Base-by-base conservation (phyloP, 2,329 filamentous ascomycete species). In the Neocatenulostroma microsporum region DNA sequence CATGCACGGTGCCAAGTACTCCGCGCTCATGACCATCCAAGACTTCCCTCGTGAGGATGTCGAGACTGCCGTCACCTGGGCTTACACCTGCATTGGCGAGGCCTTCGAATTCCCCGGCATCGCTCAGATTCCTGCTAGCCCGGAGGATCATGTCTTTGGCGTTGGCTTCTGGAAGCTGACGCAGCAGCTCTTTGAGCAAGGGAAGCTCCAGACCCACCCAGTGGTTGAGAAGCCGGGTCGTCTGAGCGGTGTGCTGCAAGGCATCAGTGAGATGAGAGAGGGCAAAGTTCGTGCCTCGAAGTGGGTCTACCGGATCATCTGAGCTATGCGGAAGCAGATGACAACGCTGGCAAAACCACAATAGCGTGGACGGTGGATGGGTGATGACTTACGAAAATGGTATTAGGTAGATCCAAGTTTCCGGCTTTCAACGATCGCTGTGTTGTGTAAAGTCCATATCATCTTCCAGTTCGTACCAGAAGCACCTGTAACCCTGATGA, bases 301-400 rank as follows among this genome's bases (percentile, higher is more conserved):
- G 49, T 38, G 68, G 37, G 63, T 69, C 3, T 67, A 66, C 51
- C 54, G 53, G 25, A 54, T 68, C n/a, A n/a, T n/a, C n/a, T n/a
- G n/a, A n/a, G n/a, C n/a, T n/a, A n/a, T n/a, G n/a, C n/a, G n/a
- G n/a, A n/a, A n/a, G n/a, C n/a, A n/a, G n/a, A n/a, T n/a, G n/a
- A n/a, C n/a, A n/a, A n/a, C n/a, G n/a, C n/a, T n/a, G n/a, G n/a
- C n/a, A n/a, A n/a, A n/a, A n/a, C n/a, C n/a, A n/a, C n/a, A n/a
- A n/a, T n/a, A n/a, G n/a, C n/a, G n/a, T n/a, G n/a, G n/a, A n/a
- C n/a, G n/a, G n/a, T n/a, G n/a, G n/a, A n/a, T n/a, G n/a, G n/a
- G n/a, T n/a, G n/a, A n/a, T n/a, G n/a, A n/a, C n/a, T n/a, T n/a
- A n/a, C n/a, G n/a, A n/a, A n/a, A n/a, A n/a, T n/a, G n/a, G n/a